Percentiles rank a stretch among this genome's conserved stretches.
Evolutionary conservation across 208 protist genomes (phyloP).

Genomic region (Wallacemonas sp.): DNA sequence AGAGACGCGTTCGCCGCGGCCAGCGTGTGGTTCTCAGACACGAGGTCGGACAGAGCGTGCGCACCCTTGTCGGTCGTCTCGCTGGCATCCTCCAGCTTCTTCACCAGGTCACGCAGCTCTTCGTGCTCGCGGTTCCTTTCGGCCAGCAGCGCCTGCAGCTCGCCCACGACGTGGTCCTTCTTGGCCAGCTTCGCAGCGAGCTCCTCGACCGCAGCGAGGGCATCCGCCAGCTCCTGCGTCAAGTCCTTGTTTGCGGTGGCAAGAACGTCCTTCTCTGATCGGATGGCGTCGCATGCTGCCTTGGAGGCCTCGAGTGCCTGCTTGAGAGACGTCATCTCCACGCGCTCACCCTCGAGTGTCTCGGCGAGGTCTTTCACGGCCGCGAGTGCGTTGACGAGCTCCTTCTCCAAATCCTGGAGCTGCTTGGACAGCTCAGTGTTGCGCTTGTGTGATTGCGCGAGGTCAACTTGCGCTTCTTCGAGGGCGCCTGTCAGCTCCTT

Average conservation of each 20-base stretch:
- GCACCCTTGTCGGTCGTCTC: not conserved
- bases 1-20: not conserved
- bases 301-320: not conserved
- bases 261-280: not conserved
- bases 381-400: slow-evolving; percentile 26
- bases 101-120: slow-evolving; percentile 8
- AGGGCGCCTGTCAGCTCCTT: not conserved
- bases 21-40: not conserved
- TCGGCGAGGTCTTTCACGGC: slow-evolving; percentile 1
- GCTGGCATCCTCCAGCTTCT: not conserved
- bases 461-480: not conserved
- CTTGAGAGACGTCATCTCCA: not conserved
- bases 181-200: slow-evolving; percentile 12
- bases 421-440: slow-evolving; percentile 10
- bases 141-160: not conserved
- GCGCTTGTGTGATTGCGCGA: no score
- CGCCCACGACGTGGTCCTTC: slow-evolving; percentile 10
- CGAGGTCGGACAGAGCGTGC: not conserved
- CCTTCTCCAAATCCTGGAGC: slow-evolving; percentile 24
- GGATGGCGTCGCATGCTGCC: not conserved
- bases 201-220: slow-evolving; percentile 8
- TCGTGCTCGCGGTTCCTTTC: not conserved
- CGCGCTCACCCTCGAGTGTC: not conserved
- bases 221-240: slow-evolving; percentile 11
- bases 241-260: not conserved